Evolutionary conservation across 768 basidiomycete genomes (phyloP).

Genomic region (Tulasnella sp.): DNA sequence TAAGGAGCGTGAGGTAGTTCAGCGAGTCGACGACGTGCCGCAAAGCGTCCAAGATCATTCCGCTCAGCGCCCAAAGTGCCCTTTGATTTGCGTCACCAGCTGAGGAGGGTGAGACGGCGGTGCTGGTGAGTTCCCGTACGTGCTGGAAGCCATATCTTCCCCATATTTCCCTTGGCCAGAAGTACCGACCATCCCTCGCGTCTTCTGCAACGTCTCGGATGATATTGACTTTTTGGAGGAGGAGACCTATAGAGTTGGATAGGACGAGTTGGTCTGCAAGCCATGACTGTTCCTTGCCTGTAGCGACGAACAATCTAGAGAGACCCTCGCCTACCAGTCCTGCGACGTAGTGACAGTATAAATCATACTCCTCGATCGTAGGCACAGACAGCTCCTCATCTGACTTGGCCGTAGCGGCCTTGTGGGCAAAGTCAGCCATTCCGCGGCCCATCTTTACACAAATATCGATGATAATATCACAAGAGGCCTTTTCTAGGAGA

Average conservation of each 20-base stretch:
- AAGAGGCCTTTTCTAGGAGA: constrained; percentile 58
- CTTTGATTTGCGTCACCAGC: constrained; percentile 35
- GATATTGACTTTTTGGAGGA: constrained; percentile 97
- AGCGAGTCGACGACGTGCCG: constrained; percentile 74
- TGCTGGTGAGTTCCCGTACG: constrained; percentile 54
- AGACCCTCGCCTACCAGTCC: constrained; percentile 95
- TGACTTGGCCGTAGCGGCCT: constrained; percentile 42
- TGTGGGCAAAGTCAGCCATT: constrained; percentile 93
- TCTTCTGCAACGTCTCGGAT: constrained; percentile 94
- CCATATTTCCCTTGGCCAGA: constrained; percentile 97
- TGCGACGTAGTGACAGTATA: constrained; percentile 98
- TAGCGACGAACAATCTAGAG: constrained; percentile 76
- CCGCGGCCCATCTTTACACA: constrained; percentile 79
- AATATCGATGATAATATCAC: constrained; percentile 72
- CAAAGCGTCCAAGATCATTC: constrained; percentile 81
- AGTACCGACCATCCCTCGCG: constrained; percentile 67
- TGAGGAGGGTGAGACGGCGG: constrained; percentile 19
- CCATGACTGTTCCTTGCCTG: constrained; percentile 67
- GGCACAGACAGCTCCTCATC: constrained; percentile 54
- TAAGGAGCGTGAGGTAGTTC: constrained; percentile 79
- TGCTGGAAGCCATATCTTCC: constrained; percentile 62
- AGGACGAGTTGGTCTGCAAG: constrained; percentile 75
- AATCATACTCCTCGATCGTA: constrained; percentile 77
- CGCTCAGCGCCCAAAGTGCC: constrained; percentile 73
- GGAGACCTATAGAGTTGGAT: constrained; percentile 87